Evolutionary conservation across 1,284 basidiomycete species (phyloP).

Genomic region (Porodaedalea pini): DNA sequence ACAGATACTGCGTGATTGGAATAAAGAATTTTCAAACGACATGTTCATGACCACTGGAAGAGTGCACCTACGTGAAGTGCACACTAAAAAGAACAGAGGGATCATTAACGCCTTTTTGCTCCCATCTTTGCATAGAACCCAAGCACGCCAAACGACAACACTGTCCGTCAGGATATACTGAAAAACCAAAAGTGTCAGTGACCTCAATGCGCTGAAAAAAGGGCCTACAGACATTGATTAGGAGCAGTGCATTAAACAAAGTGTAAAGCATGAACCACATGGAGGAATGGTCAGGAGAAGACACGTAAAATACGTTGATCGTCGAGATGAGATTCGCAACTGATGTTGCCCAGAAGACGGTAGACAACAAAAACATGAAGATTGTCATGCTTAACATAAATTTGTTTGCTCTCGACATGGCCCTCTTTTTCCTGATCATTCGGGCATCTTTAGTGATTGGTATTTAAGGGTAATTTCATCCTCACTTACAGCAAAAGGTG

Average conservation of each 20-base stretch:
- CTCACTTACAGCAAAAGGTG: not conserved
- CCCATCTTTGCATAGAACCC: not conserved
- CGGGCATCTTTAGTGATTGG: not conserved
- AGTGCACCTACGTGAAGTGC: not conserved
- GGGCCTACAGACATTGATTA: not conserved
- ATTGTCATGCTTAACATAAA: slow-evolving; percentile 5
- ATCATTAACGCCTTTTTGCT: not conserved
- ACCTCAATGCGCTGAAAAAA: not conserved
- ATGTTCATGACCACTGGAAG: not conserved
- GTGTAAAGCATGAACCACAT: not conserved
- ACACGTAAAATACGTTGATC: not conserved
- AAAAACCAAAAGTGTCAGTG: not conserved
- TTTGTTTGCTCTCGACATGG: not conserved
- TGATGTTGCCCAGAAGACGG: not conserved
- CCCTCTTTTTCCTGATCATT: not conserved
- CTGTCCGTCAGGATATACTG: slow-evolving; percentile 1
- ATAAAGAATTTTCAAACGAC: not conserved
- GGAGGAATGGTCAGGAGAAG: not conserved
- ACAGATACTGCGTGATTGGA: not conserved
- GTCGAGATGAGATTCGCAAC: not conserved
- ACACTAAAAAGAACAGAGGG: not conserved
- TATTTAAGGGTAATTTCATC: not conserved
- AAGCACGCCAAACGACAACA: slow-evolving; percentile 10
- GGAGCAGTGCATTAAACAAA: slow-evolving; percentile 2
- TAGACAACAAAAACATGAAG: slow-evolving; percentile 7